Base-by-base conservation (phyloP, 2,329 filamentous ascomycete genomes). In the Aspergillus arachidicola region DNA sequence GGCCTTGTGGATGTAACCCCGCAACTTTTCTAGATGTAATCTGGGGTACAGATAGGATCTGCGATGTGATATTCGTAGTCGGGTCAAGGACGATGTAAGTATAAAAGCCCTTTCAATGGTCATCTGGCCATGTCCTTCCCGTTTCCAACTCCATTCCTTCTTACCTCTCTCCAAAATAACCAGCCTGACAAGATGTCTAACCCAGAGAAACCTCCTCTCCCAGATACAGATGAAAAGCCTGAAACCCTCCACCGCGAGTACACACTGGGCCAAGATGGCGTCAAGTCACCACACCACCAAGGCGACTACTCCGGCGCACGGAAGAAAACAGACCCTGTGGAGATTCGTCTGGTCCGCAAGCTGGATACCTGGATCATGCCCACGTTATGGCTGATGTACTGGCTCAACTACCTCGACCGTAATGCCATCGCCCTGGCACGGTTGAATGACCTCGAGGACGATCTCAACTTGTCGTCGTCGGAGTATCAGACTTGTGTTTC, bases 301-400 rank as follows among this genome's bases (percentile, higher is more conserved):
- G 63, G 66, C 21, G 78, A 80, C 62, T 80, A 80, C 67, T 79
- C 76, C 5, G 78, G 78, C 21, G 77, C 78, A 5, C 69, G 73
- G 36, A 73, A 74, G 60, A 80, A 80, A 69, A 79, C 77, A 0
- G 77, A 80, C 43, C 72, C 71, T 21, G 71, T 66, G 28, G 77
- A 80, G 63, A 78, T 78, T 62, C 71, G 70, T 7, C 68, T 80
- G 11, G 77, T 79, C 32, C 73, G 67, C 32, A 79, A 78, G 64
- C 68, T 79, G 3, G 77, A 79, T 59, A 55, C 71, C 30, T 74
- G 73, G 58, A 77, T 79, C 46, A 73, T 79, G 76, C 77, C 78
- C 16, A 75, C 71, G 6, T 69, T 80, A 23, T 82, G 79, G 67
- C 45, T 78, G 7, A 83, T 73, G 71, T 73, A 72, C 62, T 72